Base-by-base conservation (phyloP, 2,329 filamentous ascomycete genomes). In the Periconia digitata region DNA sequence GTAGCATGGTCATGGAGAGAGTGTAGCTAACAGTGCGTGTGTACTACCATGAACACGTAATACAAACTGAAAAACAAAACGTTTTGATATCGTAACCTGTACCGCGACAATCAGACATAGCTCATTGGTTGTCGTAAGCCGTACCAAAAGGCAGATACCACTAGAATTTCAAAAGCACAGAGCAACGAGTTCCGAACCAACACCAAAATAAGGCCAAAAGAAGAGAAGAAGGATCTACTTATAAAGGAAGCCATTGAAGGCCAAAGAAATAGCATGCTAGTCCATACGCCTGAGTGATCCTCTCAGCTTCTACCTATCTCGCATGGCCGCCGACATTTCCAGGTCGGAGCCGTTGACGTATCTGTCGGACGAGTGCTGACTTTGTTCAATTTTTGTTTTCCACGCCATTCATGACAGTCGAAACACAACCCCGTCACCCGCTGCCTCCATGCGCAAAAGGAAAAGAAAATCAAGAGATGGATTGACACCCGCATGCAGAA, bases 401-500 rank as follows among this genome's bases (percentile, higher is more conserved):
- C 34, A 35, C 35, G 46, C 35, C 48, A 36, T 39, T 40, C 45
- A 53, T 40, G 16, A 50, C 34, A 43, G 18, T 27, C 43, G 37
- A 40, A 21, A n/a, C 21, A 41, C 37, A 37, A 21, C 38, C 43
- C 42, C 37, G 6, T 45, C 27, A 18, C 34, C 38, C 27, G 12
- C n/a, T 35, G 35, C 34, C 45, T 29, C 38, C 42, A 51, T 51
- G 49, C 49, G 49, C 49, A 44, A 37, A 50, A 46, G 45, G 42
- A 39, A 47, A 24, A 13, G 42, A 45, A 42, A 39, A 48, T 27
- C 40, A 43, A 46, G 36, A 50, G 24, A 44, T 38, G 39, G 42
- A 46, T 5, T 38, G 35, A 69, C 66, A 66, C 64, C 67, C 58
- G 60, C 66, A 70, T 70, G 67, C 67, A 69, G 59, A 59, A 51